Conservation (phyloP, 2,329 filamentous ascomycete species). For the Helotiales sp. region DNA sequence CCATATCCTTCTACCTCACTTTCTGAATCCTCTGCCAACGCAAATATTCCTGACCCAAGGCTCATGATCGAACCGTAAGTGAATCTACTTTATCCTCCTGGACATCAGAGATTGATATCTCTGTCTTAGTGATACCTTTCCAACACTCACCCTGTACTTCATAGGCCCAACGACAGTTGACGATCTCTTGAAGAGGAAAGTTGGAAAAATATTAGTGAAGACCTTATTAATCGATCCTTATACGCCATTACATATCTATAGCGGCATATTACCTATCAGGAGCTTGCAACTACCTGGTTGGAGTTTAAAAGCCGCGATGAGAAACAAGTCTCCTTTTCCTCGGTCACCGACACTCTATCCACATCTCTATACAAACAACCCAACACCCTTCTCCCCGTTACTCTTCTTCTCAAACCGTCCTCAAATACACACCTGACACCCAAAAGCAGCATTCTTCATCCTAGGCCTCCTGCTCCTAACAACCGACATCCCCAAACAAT, state of each 20-base stretch:
- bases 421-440: background rate
- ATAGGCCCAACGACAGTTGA: conserved; percentile 4
- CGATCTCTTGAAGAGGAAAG: background rate
- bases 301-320: conserved; percentile 3
- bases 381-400: background rate
- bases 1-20: background rate
- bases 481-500: conserved; percentile 7
- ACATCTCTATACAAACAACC: no score
- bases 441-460: conserved; percentile 10
- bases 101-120: no score
- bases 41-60: background rate
- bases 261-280: conserved; percentile 4
- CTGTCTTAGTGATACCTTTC: no score
- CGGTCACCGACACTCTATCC: background rate
- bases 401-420: background rate
- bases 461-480: conserved; percentile 12
- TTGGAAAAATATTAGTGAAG: conserved; percentile 2
- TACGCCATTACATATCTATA: conserved; percentile 10
- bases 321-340: conserved; percentile 3
- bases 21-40: background rate
- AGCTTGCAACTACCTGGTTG: conserved; percentile 4
- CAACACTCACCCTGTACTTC: conserved; percentile 8
- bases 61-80: conserved; percentile 5
- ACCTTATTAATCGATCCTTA: conserved; percentile 17
- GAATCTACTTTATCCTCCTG: no score